Base-by-base conservation (phyloP, 805 yeast genomes). In the Kodamaea restingae region DNA sequence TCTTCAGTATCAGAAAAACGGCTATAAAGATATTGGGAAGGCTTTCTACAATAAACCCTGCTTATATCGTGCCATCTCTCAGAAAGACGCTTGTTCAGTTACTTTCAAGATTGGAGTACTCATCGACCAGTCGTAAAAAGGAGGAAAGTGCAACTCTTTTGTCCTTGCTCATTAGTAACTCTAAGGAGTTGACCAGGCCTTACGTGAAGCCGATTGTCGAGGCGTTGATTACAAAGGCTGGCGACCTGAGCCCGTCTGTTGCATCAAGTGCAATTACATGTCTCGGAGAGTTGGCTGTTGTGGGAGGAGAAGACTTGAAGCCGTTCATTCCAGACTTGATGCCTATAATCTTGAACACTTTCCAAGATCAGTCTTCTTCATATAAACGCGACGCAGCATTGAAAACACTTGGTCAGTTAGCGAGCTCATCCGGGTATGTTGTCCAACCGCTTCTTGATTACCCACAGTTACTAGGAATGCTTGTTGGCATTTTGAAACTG, bases 381-480 rank as follows among this genome's bases (percentile, higher is more conserved):
- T 74, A 76, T 52, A 90, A 88, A 54, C 71, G 97, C 51, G 93
- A 88, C 54, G 90, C 96, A 1, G 96, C 98, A 0, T 66, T 93
- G 45, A 80, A 80, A 48, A 78, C 98, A 0, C 64, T 93, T 39
- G 96, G 96, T 2, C 96, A 90, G 51, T 64, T 93, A 20, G 81
- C 98, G 1, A 78, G 88, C 7, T 84, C 95, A 2, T 81, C 97
- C 0, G 97, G 97, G 3, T 91, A 91, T 56, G 98, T 93, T 12
- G 88, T 93, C 28, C 91, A 88, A 38, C 99, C 99, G 1, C 69
- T 88, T 31, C 61, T 90, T 21, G 96, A 88, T 44, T 90, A 90
- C 55, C 98, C 98, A 0, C 91, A 88, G 50, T 67, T 93, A 18
- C 65, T 93, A 30, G 88, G 91, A 5, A 78, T 87, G 60, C 65